phyloP scores from a whole-genome alignment of 257 asterid genomes.

The Hygrophila difformis region DNA sequence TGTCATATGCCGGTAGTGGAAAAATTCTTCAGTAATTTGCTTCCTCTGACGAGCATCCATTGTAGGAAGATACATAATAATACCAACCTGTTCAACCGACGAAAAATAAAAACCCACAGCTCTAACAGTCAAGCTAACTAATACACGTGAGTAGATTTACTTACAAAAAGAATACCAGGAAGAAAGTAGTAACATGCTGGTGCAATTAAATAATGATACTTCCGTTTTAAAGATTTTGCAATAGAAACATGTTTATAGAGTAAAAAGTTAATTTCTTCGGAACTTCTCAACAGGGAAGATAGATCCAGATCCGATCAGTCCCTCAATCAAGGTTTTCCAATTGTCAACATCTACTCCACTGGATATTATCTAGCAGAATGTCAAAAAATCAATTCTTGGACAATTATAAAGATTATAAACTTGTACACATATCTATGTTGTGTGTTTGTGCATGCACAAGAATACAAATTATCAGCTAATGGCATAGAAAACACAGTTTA shows the following conservation, averaged over 20 bases:
- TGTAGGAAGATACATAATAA: slow-evolving; percentile 97
- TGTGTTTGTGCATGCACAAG: neutral
- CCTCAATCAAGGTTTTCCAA: neutral
- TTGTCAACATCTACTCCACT: neutral
- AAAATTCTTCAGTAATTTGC: slow-evolving; percentile 79
- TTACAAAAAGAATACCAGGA: too few relatives aligned
- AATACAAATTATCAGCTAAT: neutral
- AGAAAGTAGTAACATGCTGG: too few relatives aligned
- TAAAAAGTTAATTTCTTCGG: neutral
- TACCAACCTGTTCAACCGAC: slow-evolving; percentile 60
- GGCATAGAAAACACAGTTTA: neutral
- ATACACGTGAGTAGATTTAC: too few relatives aligned
- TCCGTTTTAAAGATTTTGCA: too few relatives aligned
- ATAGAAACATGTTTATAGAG: too few relatives aligned
- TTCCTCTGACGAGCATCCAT: slow-evolving; percentile 77
- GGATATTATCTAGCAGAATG: neutral
- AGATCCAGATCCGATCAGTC: neutral
- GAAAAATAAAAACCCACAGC: too few relatives aligned
- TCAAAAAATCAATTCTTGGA: neutral
- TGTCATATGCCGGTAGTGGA: slow-evolving; percentile 73
- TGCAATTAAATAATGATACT: too few relatives aligned
- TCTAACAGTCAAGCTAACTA: neutral
- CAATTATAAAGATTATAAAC: too few relatives aligned
- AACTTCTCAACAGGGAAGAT: neutral
- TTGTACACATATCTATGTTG: too few relatives aligned